phyloP scores from a whole-genome alignment of 441 rosid species.

The Geranium incanum region DNA sequence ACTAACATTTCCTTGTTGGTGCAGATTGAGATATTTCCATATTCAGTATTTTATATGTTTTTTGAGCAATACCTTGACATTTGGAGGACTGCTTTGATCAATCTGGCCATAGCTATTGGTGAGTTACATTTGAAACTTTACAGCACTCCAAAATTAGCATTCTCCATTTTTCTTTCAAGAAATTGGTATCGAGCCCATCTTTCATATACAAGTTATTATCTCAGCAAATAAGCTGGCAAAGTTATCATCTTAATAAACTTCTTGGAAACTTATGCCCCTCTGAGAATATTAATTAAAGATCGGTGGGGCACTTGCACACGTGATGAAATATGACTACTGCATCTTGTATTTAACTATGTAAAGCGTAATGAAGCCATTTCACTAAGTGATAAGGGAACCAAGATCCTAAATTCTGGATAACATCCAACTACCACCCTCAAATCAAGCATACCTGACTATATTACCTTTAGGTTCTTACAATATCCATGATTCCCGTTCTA shows the following conservation, averaged over 20 bases:
- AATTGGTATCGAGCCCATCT: neutral
- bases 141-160: slow-evolving; percentile 11
- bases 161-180: neutral
- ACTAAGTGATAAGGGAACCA: neutral
- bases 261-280: neutral
- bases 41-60: slow-evolving; percentile 95
- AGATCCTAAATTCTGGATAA: neutral
- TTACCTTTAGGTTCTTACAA: neutral
- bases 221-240: no score
- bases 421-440: neutral
- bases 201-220: neutral
- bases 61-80: slow-evolving; percentile 97
- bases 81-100: slow-evolving; percentile 91
- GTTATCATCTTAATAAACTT: neutral
- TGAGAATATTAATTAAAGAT: neutral
- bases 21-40: slow-evolving; percentile 96
- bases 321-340: neutral
- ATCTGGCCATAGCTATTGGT: slow-evolving; percentile 94
- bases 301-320: neutral
- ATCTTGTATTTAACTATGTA: neutral
- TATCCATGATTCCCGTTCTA: neutral
- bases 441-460: neutral
- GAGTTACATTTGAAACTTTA: slow-evolving; percentile 28
- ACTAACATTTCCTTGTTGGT: slow-evolving; percentile 19
- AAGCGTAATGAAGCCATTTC: neutral